A percentile compares a stretch with the other conserved stretches of the same genome.
These are phyloP conservation scores for Trichosporon ovoides DNA, from an alignment of 1,284 basidiomycete genomes.

Conservation along the genomic window DNA sequence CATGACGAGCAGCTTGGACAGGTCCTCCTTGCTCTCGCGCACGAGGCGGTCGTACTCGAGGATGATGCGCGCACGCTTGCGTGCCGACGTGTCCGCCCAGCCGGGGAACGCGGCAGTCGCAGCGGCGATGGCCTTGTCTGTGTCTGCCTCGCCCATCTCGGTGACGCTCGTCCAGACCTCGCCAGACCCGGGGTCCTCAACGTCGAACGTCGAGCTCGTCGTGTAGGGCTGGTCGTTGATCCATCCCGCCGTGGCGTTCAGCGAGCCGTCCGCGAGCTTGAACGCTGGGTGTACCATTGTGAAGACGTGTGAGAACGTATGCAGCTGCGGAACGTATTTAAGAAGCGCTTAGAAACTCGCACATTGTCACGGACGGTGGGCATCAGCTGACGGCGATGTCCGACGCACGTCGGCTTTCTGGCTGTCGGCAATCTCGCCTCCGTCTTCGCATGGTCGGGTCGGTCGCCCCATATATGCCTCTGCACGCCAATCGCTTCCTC, in stretches of 20 bases:
- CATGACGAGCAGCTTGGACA: conserved; percentile 21
- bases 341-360: background rate
- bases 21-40: conserved; percentile 24
- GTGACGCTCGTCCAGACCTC: conserved; percentile 15
- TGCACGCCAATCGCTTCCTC: too few species aligned
- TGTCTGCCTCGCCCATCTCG: conserved; percentile 19
- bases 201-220: conserved; percentile 13
- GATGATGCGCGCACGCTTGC: conserved; percentile 22
- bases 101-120: conserved; percentile 20
- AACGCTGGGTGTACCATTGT: conserved; percentile 20
- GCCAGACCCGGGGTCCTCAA: conserved; percentile 20
- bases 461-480: too few species aligned
- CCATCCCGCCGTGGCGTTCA: conserved; percentile 18
- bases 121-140: conserved; percentile 20
- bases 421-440: background rate
- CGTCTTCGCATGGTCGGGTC: background rate
- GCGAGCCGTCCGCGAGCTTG: conserved; percentile 18
- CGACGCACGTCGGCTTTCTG: background rate
- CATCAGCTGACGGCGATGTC: background rate
- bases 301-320: background rate
- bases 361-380: background rate
- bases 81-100: conserved; percentile 10
- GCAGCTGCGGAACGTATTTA: background rate
- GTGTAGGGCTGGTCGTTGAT: conserved; percentile 16
- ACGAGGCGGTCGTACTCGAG: conserved; percentile 20